Conservation (phyloP, 208 protist species). For the Trypanosomatidae sp. region DNA sequence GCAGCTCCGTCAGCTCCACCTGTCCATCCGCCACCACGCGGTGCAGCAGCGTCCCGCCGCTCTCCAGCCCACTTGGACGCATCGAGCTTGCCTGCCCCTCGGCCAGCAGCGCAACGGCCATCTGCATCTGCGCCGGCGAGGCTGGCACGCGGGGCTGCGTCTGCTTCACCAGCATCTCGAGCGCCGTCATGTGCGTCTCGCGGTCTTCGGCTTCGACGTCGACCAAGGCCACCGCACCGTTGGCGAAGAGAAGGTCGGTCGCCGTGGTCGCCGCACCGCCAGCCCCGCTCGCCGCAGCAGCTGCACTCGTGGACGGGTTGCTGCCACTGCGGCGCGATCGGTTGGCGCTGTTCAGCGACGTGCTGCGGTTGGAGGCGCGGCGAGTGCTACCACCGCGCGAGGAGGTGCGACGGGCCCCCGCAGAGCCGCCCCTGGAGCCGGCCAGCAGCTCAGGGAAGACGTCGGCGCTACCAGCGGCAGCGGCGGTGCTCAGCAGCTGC, state of each 20-base stretch:
- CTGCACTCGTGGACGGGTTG: too few species aligned
- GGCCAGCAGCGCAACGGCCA: conserved; percentile 44
- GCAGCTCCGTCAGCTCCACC: conserved; percentile 32
- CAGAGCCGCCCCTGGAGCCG: background rate
- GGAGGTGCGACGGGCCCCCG: background rate
- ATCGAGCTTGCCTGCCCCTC: conserved; percentile 50
- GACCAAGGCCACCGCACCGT: conserved; percentile 13
- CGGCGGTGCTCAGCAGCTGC: conserved; percentile 13
- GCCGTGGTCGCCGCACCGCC: too few species aligned
- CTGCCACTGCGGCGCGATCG: conserved; percentile 1
- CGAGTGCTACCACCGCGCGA: conserved; percentile 11
- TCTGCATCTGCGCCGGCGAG: conserved; percentile 1
- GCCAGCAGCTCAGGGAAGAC: conserved; percentile 12
- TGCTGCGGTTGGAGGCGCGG: conserved; percentile 10
- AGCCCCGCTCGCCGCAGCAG: too few species aligned
- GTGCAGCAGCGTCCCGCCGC: conserved; percentile 61
- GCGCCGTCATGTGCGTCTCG: conserved; percentile 37
- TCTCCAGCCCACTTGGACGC: conserved; percentile 42
- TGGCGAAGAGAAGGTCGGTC: too few species aligned
- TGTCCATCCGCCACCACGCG: conserved; percentile 42
- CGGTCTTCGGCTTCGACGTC: conserved; percentile 70
- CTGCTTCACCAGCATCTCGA: conserved; percentile 66
- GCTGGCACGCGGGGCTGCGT: conserved; percentile 2
- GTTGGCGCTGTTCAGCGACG: background rate
- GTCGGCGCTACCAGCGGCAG: conserved; percentile 12